Base-by-base conservation (phyloP, 2,329 filamentous ascomycete genomes). In the Pezicula radicicola region DNA sequence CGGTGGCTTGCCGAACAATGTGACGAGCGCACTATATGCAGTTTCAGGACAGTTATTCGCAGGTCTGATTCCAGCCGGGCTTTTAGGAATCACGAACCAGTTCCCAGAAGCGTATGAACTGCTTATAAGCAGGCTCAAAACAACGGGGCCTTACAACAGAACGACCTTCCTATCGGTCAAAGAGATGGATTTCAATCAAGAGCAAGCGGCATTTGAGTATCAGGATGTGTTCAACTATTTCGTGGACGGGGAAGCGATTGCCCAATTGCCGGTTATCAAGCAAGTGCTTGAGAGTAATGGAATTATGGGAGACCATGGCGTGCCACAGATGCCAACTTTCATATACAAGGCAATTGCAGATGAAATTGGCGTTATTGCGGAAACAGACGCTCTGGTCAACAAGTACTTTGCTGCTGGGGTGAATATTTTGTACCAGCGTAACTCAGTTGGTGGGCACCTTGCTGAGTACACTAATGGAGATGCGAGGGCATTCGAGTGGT, bases 341-440 rank as follows among this genome's bases (percentile, higher is more conserved):
- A 58, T 76, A 1, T 80, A 80, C 61, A 79, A 80, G 55, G 72
- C 75, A 0, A 68, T 73, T 15, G 55, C 57, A 3, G 77, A 81
- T 39, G 70, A 79, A 48, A 63, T 77, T 49, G 72, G 69, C 10
- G 63, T 68, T 3, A 63, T 77, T 4, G 61, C 56, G 6, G 72
- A 75, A 33, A 77, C 73, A 2, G 76, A 80, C 48, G 62, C 53
- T 0, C 56, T 79, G 19, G 68, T 78, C 1, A 46, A 63, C 0
- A 57, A 63, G 15, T 76, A 74, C 51, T 80, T 75, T 51, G 55
- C 53, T 1, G 63, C 58, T 2, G 72, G 71, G 3, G 73, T 67
- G 0, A 67, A 68, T 2, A 69, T 80, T 13, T 60, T 66, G 2
- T 78, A 76, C 51, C 65, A 73, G 48, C 65, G 74, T 4, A 76